Conservation (phyloP, 208 protist genomes). For the Wallacemonas collosoma region DNA sequence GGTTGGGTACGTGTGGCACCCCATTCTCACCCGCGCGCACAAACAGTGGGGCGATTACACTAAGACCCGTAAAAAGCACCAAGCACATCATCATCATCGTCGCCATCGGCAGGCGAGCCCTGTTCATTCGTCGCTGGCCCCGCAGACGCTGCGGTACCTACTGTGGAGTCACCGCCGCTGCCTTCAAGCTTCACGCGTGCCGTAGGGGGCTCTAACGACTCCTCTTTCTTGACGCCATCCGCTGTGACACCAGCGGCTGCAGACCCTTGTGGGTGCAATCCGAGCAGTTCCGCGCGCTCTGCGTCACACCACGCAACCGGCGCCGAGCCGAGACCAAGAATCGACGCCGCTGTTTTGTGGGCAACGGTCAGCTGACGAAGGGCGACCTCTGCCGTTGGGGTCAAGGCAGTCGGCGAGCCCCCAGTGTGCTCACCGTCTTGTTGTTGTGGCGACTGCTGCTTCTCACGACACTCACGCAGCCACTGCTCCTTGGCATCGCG, state of each 20-base stretch:
- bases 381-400: background rate
- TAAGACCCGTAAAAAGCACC: slow-evolving; percentile 40
- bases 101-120: background rate
- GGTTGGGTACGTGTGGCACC: too few relatives aligned
- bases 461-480: slow-evolving; percentile 23
- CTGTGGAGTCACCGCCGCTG: background rate
- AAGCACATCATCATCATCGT: slow-evolving; percentile 53
- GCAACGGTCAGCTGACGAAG: slow-evolving; percentile 38
- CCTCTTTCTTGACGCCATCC: slow-evolving; percentile 14
- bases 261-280: slow-evolving; percentile 1
- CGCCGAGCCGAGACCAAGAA: slow-evolving; percentile 38
- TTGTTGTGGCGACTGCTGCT: slow-evolving; percentile 1
- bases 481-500: slow-evolving; percentile 67
- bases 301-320: slow-evolving; percentile 66
- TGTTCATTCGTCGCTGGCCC: background rate
- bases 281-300: slow-evolving; percentile 52
- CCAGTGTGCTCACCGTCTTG: background rate
- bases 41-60: background rate
- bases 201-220: background rate
- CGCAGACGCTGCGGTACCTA: background rate
- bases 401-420: background rate
- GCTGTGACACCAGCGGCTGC: background rate
- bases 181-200: slow-evolving; percentile 37
- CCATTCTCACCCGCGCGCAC: too few relatives aligned
- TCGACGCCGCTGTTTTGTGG: slow-evolving; percentile 42